A percentile compares a stretch with the other conserved stretches of the same genome.
Evolutionary conservation across 768 basidiomycete species (phyloP).

Genomic region (Lactarius vividus): DNA sequence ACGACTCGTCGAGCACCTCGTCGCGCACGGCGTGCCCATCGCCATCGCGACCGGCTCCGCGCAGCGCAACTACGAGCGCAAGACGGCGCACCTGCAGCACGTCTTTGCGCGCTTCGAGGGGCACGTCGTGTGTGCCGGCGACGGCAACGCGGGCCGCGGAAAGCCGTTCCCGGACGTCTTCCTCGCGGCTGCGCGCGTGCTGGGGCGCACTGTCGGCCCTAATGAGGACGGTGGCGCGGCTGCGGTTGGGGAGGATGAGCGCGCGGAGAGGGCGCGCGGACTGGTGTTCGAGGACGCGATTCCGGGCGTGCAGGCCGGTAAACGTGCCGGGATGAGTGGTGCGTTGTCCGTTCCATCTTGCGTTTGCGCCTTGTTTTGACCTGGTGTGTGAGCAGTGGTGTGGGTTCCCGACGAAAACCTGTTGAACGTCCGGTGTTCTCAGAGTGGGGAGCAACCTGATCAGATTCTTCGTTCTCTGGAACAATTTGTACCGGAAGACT

Average conservation of each 20-base stretch:
- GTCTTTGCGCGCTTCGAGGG: slow-evolving; percentile 62
- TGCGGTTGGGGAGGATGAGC: slow-evolving; percentile 37
- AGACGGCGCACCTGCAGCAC: slow-evolving; percentile 59
- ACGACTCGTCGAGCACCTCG: slow-evolving; percentile 69
- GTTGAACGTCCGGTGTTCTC: slow-evolving; percentile 46
- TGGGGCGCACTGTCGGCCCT: slow-evolving; percentile 58
- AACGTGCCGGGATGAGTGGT: slow-evolving; percentile 87
- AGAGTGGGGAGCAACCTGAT: slow-evolving; percentile 48
- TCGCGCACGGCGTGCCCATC: slow-evolving; percentile 65
- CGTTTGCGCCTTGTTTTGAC: not conserved
- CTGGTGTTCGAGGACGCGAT: slow-evolving; percentile 83
- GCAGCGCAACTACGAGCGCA: slow-evolving; percentile 61
- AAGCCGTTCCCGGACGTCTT: slow-evolving; percentile 87
- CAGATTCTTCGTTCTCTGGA: slow-evolving; percentile 59
- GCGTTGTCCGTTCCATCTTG: slow-evolving; percentile 25
- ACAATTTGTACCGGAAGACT: slow-evolving; percentile 75
- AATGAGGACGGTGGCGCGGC: slow-evolving; percentile 37
- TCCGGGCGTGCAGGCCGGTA: slow-evolving; percentile 75
- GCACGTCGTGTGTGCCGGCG: slow-evolving; percentile 67
- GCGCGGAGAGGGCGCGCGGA: slow-evolving; percentile 54
- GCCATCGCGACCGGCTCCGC: slow-evolving; percentile 78
- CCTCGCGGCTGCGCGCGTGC: slow-evolving; percentile 61
- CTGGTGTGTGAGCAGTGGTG: slow-evolving; percentile 49
- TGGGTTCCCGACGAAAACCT: slow-evolving; percentile 84
- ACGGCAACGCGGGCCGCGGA: slow-evolving; percentile 46